Percentiles rank a stretch among this genome's conserved stretches.
These are phyloP conservation scores for Yarrowia sp. DNA, from an alignment of 805 yeast genomes.

Conservation along the genomic window DNA sequence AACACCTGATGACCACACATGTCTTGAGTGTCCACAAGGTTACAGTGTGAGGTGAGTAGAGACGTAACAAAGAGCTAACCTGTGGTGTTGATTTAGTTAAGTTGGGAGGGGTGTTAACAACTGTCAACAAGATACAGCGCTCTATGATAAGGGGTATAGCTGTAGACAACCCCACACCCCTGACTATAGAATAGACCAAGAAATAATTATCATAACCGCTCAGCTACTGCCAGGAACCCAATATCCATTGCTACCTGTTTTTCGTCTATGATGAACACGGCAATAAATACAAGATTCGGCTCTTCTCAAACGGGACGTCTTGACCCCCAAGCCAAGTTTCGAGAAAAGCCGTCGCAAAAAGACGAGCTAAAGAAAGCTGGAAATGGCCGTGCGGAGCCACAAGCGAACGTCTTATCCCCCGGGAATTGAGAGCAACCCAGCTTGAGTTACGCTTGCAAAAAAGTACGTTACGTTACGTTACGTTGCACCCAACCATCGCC, in stretches of 20 bases:
- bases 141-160: too few species aligned
- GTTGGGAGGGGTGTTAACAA: too few species aligned
- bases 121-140: too few species aligned
- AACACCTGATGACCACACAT: conserved; percentile 6
- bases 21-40: neutral
- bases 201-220: too few species aligned
- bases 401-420: neutral
- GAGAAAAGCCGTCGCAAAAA: too few species aligned
- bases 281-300: neutral
- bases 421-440: neutral
- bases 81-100: neutral
- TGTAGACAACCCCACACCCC: too few species aligned
- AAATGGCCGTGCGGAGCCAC: neutral
- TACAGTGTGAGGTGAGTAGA: neutral
- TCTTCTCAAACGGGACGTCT: neutral
- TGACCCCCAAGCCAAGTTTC: too few species aligned
- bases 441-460: neutral
- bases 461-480: too few species aligned
- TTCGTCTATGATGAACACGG: neutral
- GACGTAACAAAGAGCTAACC: neutral
- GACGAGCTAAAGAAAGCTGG: neutral
- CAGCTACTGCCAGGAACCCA: too few species aligned
- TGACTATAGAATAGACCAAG: too few species aligned
- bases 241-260: neutral
- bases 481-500: neutral